Percentiles rank a stretch among this genome's conserved stretches.
phyloP scores from a whole-genome alignment of 768 basidiomycete genomes.

The Terana coerulea region DNA sequence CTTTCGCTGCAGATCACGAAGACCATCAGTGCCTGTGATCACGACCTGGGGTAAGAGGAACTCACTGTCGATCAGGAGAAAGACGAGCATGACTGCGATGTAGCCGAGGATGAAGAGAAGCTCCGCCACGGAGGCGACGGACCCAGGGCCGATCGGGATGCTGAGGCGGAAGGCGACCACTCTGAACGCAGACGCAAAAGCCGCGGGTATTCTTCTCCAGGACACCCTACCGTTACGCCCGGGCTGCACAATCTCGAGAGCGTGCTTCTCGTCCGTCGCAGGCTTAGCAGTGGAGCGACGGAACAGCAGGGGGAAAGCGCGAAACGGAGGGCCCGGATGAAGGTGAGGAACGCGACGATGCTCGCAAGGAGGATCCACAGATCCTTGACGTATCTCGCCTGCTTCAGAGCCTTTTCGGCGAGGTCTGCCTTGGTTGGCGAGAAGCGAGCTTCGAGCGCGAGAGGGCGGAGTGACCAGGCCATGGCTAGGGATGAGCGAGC shows the following conservation, averaged over 20 bases:
- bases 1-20: slow-evolving; percentile 12
- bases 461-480: slow-evolving; percentile 4
- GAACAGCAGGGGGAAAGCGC: slow-evolving; percentile 10
- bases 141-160: slow-evolving; percentile 39
- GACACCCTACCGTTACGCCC: slow-evolving; percentile 19
- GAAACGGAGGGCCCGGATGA: slow-evolving; percentile 22
- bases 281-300: not conserved
- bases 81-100: slow-evolving; percentile 38
- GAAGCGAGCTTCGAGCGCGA: slow-evolving; percentile 15
- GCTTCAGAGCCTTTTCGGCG: slow-evolving; percentile 30
- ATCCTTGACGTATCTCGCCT: slow-evolving; percentile 34
- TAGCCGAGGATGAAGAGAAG: slow-evolving; percentile 45
- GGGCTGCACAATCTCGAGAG: slow-evolving; percentile 12
- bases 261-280: slow-evolving; percentile 13
- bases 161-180: slow-evolving; percentile 48
- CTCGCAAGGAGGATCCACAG: slow-evolving; percentile 38
- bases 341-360: slow-evolving; percentile 35
- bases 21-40: not conserved
- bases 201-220: slow-evolving; percentile 32
- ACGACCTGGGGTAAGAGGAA: not conserved
- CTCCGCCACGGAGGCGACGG: slow-evolving; percentile 38
- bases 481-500: not conserved
- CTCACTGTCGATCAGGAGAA: slow-evolving; percentile 46
- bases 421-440: slow-evolving; percentile 32
- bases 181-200: slow-evolving; percentile 40